These are phyloP conservation scores for Dioscorea zingiberensis DNA, from an alignment of 106 monocot species.

Conservation along the genomic window DNA sequence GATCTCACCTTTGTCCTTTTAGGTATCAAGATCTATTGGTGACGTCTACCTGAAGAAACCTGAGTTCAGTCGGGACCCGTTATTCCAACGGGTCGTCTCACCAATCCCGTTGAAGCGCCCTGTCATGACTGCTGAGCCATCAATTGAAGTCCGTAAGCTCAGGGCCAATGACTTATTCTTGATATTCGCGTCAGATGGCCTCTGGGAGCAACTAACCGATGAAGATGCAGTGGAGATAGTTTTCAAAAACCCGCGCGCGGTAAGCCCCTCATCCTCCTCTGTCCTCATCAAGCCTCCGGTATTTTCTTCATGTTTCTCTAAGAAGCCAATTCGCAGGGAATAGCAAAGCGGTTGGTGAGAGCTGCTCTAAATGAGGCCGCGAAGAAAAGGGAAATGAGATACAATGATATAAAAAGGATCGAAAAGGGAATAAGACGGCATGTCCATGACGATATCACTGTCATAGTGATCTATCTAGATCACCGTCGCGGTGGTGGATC, in stretches of 20 bases:
- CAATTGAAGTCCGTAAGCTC: conserved; percentile 13
- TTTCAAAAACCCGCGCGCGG: conserved; percentile 25
- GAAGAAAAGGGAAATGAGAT: too few relatives aligned
- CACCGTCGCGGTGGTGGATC: too few relatives aligned
- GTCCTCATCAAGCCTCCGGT: too few relatives aligned
- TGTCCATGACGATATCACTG: too few relatives aligned
- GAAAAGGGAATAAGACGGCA: too few relatives aligned
- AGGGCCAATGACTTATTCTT: conserved; percentile 21
- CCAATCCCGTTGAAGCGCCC: conserved; percentile 29
- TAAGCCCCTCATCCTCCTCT: not conserved
- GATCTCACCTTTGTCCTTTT: too few relatives aligned
- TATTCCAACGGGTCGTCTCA: conserved; percentile 22
- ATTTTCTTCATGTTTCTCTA: too few relatives aligned
- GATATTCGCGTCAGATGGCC: conserved; percentile 41
- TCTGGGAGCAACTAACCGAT: conserved; percentile 37
- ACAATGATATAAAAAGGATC: too few relatives aligned
- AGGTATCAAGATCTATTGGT: conserved; percentile 54
- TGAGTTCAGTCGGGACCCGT: conserved; percentile 24
- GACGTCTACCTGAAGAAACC: conserved; percentile 58
- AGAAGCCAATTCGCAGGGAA: too few relatives aligned
- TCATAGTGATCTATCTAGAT: too few relatives aligned
- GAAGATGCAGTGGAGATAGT: conserved; percentile 35
- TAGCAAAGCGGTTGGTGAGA: too few relatives aligned
- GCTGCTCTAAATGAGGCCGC: too few relatives aligned
- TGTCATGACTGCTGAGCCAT: conserved; percentile 34